phyloP scores from a whole-genome alignment of 768 basidiomycete species.

The Termitomyces sp. region DNA sequence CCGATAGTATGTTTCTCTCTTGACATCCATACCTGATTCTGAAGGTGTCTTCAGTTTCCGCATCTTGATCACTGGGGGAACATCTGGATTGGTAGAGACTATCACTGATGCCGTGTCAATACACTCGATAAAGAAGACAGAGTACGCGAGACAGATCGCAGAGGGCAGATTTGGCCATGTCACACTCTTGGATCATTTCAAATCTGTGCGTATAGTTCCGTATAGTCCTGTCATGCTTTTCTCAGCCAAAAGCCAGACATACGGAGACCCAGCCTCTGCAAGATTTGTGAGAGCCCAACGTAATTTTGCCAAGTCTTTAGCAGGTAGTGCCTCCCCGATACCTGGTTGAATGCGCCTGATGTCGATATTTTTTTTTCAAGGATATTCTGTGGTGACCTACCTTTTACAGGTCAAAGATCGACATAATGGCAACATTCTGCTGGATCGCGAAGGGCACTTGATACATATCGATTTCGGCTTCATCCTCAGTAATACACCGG shows the following conservation, averaged over 20 bases:
- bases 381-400: slow-evolving; percentile 95
- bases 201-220: slow-evolving; percentile 49
- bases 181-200: slow-evolving; percentile 89
- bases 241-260: slow-evolving; percentile 52
- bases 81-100: slow-evolving; percentile 94
- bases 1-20: slow-evolving; percentile 59
- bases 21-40: background rate
- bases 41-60: slow-evolving; percentile 56
- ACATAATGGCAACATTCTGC: slow-evolving; percentile 93
- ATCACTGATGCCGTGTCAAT: slow-evolving; percentile 98
- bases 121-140: slow-evolving; percentile 98
- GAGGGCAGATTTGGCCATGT: slow-evolving; percentile 88
- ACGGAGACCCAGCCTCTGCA: slow-evolving; percentile 83
- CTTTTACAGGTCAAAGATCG: slow-evolving; percentile 97
- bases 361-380: slow-evolving; percentile 35
- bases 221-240: background rate
- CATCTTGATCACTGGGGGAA: slow-evolving; percentile 90
- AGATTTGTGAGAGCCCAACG: slow-evolving; percentile 88
- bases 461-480: slow-evolving; percentile 99
- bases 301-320: slow-evolving; percentile 91
- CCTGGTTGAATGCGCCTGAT: background rate
- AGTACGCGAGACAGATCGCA: slow-evolving; percentile 86
- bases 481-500: slow-evolving; percentile 95
- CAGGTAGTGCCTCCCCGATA: slow-evolving; percentile 41
- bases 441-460: slow-evolving; percentile 92